Percentiles rank a stretch among this genome's conserved stretches.
These are phyloP conservation scores for Graphium sp. DNA, from an alignment of 2,329 filamentous ascomycete species.

Conservation along the genomic window DNA sequence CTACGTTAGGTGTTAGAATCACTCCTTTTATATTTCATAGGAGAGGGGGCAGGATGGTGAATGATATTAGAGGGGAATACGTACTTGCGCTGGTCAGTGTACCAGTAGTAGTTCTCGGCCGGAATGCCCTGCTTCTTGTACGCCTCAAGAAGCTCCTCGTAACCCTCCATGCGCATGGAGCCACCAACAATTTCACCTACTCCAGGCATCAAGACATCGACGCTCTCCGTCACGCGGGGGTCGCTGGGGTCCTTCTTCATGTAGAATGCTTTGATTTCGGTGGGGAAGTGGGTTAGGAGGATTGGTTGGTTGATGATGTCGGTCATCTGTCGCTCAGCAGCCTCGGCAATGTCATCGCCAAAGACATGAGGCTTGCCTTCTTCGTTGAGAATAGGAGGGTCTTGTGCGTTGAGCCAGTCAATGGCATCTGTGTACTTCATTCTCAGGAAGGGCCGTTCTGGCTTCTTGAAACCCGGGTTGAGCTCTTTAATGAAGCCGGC, in stretches of 20 bases:
- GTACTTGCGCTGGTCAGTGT: slow-evolving; percentile 90
- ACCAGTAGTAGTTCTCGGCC: slow-evolving; percentile 88
- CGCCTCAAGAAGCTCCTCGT: slow-evolving; percentile 74
- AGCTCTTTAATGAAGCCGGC: slow-evolving; percentile 63
- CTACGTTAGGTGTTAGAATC: slow-evolving; percentile 19
- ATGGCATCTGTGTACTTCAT: slow-evolving; percentile 95
- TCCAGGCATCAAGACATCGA: slow-evolving; percentile 75
- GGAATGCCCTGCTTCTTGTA: slow-evolving; percentile 80
- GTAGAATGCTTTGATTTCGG: slow-evolving; percentile 97
- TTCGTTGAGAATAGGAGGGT: slow-evolving; percentile 70
- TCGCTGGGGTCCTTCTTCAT: slow-evolving; percentile 83
- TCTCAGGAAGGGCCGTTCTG: slow-evolving; percentile 73
- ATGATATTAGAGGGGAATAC: slow-evolving; percentile 16
- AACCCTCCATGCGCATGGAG: slow-evolving; percentile 88
- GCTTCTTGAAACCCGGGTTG: slow-evolving; percentile 79
- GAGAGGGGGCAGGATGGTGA: background rate
- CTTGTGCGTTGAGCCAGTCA: slow-evolving; percentile 77
- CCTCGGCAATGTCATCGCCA: slow-evolving; percentile 95
- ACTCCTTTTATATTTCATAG: slow-evolving; percentile 1
- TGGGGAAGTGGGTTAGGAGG: slow-evolving; percentile 92
- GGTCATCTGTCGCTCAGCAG: slow-evolving; percentile 91
- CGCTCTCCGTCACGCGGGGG: slow-evolving; percentile 73
- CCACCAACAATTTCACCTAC: slow-evolving; percentile 96
- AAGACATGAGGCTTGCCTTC: slow-evolving; percentile 81
- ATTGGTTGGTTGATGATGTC: slow-evolving; percentile 92